Evolutionary conservation across 2,329 filamentous ascomycete species (phyloP).

Genomic region (Ophiocordyceps robertsii): DNA sequence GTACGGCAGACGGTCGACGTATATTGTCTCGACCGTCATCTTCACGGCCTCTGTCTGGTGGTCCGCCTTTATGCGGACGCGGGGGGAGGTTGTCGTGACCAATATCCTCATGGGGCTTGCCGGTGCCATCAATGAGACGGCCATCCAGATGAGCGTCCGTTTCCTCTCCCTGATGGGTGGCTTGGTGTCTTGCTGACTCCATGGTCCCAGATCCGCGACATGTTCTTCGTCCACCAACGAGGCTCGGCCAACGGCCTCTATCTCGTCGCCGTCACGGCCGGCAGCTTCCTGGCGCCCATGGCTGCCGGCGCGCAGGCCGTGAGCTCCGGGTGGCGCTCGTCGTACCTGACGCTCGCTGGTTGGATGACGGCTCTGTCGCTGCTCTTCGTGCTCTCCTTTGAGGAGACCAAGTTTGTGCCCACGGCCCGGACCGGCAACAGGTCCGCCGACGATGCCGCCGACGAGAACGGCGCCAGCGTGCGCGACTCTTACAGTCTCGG

Average conservation of each 20-base stretch:
- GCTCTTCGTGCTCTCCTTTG: slow-evolving; percentile 8
- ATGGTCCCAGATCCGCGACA: not conserved
- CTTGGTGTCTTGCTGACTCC: not conserved
- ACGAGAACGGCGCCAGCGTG: not conserved
- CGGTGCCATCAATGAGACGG: slow-evolving; percentile 24
- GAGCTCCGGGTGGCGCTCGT: slow-evolving; percentile 10
- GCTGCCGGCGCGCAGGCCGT: slow-evolving; percentile 13
- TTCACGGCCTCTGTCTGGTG: slow-evolving; percentile 11
- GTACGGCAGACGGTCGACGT: slow-evolving; percentile 18
- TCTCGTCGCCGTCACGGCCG: slow-evolving; percentile 17
- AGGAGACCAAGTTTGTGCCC: slow-evolving; percentile 15
- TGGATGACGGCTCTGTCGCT: not conserved
- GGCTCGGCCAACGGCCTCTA: slow-evolving; percentile 18
- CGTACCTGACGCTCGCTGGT: slow-evolving; percentile 9
- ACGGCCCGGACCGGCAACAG: slow-evolving; percentile 1
- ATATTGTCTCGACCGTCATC: slow-evolving; percentile 11
- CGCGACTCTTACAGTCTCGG: not conserved
- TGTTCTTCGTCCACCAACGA: slow-evolving; percentile 19
- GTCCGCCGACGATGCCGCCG: not conserved
- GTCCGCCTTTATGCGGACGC: slow-evolving; percentile 8
- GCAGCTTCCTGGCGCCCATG: slow-evolving; percentile 16
- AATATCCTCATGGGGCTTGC: slow-evolving; percentile 18
- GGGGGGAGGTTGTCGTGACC: slow-evolving; percentile 11
- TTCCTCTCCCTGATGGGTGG: too few relatives aligned
- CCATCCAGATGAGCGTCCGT: slow-evolving; percentile 21